Evolutionary conservation across 129 eudicot species (phyloP).

Genomic region (Escallonia rubra): DNA sequence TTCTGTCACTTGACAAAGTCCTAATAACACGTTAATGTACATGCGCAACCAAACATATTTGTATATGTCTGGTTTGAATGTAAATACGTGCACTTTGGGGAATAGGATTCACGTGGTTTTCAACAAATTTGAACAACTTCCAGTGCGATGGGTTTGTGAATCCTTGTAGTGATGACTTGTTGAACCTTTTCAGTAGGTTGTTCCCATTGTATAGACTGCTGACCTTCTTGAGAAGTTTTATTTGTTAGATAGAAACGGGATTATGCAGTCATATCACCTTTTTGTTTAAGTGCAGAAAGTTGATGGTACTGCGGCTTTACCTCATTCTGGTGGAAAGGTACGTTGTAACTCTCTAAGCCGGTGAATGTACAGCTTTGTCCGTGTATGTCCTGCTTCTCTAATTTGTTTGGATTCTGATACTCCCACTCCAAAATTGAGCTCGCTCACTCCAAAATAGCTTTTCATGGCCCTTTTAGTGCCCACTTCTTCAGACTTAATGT

Average conservation of each 20-base stretch:
- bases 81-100: background rate
- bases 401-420: too few species aligned
- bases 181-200: background rate
- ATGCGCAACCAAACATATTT: too few species aligned
- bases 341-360: slow-evolving; percentile 8
- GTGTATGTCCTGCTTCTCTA: background rate
- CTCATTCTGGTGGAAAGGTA: slow-evolving; percentile 97
- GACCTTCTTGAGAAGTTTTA: background rate
- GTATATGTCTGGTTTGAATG: too few species aligned
- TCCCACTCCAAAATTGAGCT: too few species aligned
- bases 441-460: too few species aligned
- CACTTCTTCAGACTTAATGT: too few species aligned
- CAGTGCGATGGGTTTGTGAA: background rate
- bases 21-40: too few species aligned
- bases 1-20: too few species aligned
- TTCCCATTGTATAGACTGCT: too few species aligned
- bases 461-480: too few species aligned
- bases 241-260: background rate
- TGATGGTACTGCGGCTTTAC: slow-evolving; percentile 68
- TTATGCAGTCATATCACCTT: background rate
- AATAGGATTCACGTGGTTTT: background rate
- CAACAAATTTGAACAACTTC: background rate
- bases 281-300: slow-evolving; percentile 62
- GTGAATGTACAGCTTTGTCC: background rate
- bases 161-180: background rate